Conservation (phyloP, 495 filamentous ascomycete genomes). For the Tirmania nivea region DNA sequence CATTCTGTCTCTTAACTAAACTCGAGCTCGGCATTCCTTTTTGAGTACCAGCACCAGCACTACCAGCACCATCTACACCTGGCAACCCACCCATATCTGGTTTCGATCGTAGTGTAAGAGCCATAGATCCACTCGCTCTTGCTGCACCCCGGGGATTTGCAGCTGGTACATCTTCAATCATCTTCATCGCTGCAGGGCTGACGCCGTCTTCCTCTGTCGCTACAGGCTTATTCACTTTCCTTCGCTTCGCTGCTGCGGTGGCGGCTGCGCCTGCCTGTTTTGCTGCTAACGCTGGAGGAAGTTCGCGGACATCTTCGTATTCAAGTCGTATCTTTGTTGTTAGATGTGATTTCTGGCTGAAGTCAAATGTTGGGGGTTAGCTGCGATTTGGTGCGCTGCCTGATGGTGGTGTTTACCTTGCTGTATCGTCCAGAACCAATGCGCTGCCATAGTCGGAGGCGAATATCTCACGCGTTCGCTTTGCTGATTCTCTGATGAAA, state of each 20-base stretch:
- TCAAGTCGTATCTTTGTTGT: slow-evolving; percentile 38
- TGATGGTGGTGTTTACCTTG: slow-evolving; percentile 21
- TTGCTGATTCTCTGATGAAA: slow-evolving; percentile 36
- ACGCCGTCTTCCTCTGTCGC: slow-evolving; percentile 26
- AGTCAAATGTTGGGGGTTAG: slow-evolving; percentile 17
- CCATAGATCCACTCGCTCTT: slow-evolving; percentile 30
- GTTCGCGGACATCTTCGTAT: slow-evolving; percentile 58
- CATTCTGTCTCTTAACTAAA: slow-evolving; percentile 18
- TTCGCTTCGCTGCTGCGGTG: slow-evolving; percentile 31
- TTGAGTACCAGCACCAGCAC: slow-evolving; percentile 27
- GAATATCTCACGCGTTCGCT: slow-evolving; percentile 47
- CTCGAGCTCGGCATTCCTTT: slow-evolving; percentile 26
- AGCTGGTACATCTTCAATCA: slow-evolving; percentile 45
- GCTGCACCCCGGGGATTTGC: slow-evolving; percentile 20
- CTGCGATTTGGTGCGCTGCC: not conserved
- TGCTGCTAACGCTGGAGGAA: slow-evolving; percentile 66
- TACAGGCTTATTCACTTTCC: slow-evolving; percentile 22
- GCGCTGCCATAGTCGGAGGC: slow-evolving; percentile 31
- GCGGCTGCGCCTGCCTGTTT: slow-evolving; percentile 52
- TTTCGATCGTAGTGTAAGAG: slow-evolving; percentile 32
- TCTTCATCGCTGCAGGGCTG: slow-evolving; percentile 38
- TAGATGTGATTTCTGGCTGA: slow-evolving; percentile 13
- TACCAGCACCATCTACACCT: slow-evolving; percentile 1
- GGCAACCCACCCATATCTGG: slow-evolving; percentile 5
- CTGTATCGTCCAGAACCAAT: slow-evolving; percentile 22